Evolutionary conservation across 345 rosid species (phyloP).

Genomic region (Sisymbrium altissimum): DNA sequence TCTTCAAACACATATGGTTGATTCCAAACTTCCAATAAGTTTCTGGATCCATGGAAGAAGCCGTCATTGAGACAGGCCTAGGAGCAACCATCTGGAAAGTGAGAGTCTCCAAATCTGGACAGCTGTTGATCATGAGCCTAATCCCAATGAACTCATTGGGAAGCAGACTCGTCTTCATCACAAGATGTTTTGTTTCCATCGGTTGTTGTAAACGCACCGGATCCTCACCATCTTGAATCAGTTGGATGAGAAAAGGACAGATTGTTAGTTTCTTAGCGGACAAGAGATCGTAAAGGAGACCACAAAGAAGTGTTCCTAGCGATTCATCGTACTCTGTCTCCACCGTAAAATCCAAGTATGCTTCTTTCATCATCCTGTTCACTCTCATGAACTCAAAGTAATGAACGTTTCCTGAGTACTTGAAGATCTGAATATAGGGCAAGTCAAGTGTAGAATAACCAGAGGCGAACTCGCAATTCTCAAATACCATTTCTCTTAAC

Average conservation of each 20-base stretch:
- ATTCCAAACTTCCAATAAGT: background rate
- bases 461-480: slow-evolving; percentile 19
- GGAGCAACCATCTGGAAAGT: background rate
- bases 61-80: background rate
- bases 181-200: too few relatives aligned
- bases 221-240: background rate
- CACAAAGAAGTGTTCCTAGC: background rate
- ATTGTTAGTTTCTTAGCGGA: background rate
- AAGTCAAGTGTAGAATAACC: background rate
- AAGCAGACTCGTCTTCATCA: too few relatives aligned
- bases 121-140: background rate
- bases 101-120: background rate
- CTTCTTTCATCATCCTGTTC: background rate
- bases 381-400: background rate
- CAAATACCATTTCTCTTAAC: slow-evolving; percentile 26
- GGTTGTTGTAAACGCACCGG: too few relatives aligned
- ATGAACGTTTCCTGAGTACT: background rate
- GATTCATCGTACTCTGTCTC: background rate
- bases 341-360: background rate
- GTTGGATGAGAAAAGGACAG: background rate
- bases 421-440: background rate
- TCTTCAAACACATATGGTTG: background rate
- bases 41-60: background rate
- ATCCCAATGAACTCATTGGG: background rate
- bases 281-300: background rate